A percentile compares a stretch with the other conserved stretches of the same genome.
These are phyloP conservation scores for Phytophthora parvispora DNA, from an alignment of 352 stramenopile species.

Conservation along the genomic window DNA sequence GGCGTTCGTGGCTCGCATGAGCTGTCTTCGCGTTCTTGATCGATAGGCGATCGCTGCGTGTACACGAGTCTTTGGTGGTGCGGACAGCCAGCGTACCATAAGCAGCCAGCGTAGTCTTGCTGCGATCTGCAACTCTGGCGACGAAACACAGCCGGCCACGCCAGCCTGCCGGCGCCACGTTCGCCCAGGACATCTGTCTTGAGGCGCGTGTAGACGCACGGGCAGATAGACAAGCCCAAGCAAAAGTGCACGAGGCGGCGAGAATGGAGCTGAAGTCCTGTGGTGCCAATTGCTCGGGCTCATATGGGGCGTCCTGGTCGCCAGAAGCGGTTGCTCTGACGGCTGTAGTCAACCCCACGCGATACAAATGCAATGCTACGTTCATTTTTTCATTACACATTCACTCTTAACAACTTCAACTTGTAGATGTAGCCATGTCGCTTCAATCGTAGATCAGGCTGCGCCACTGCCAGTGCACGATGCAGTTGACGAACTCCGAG, in stretches of 20 bases:
- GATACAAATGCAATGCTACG: background rate
- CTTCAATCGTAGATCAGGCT: constrained; percentile 88
- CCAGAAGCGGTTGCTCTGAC: background rate
- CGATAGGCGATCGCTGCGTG: background rate
- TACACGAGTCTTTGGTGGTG: background rate
- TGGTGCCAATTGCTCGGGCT: background rate
- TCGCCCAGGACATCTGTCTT: constrained; percentile 34
- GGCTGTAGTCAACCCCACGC: background rate
- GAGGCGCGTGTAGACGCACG: constrained; percentile 22
- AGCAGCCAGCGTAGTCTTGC: background rate
- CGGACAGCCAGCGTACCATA: background rate
- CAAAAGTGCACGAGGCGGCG: constrained; percentile 19
- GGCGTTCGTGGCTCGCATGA: constrained; percentile 7
- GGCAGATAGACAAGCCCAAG: constrained; percentile 14
- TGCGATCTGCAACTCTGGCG: constrained; percentile 12
- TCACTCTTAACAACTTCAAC: constrained; percentile 36
- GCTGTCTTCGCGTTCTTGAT: background rate
- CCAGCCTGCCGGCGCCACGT: constrained; percentile 8
- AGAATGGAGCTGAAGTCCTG: background rate
- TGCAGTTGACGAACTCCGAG: constrained; percentile 89
- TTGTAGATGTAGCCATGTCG: constrained; percentile 26
- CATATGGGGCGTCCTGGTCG: background rate
- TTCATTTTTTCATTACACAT: background rate
- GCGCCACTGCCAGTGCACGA: constrained; percentile 91
- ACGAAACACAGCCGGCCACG: background rate